phyloP scores from a whole-genome alignment of 345 rosid genomes.

The Eucalyptus marginata region DNA sequence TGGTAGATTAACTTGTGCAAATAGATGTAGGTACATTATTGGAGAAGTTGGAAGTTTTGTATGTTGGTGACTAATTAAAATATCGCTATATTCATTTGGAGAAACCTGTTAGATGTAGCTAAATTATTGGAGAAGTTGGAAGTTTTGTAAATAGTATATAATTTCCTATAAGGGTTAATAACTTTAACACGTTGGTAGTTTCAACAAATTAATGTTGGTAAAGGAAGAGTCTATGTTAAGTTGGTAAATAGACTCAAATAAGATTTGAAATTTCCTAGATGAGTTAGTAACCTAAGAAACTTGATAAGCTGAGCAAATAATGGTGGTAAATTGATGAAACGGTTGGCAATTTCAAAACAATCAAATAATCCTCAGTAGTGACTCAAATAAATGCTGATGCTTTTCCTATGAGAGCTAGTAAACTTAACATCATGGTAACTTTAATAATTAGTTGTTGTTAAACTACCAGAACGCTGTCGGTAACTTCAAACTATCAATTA shows the following conservation, averaged over 20 bases:
- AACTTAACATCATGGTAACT: neutral
- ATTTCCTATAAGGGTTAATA: neutral
- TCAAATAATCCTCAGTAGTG: neutral
- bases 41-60: neutral
- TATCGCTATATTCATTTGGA: no score
- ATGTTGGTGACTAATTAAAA: no score
- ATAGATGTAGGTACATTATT: neutral
- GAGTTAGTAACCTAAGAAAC: neutral
- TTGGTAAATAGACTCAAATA: neutral
- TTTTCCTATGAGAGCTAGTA: neutral
- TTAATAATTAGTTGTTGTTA: neutral
- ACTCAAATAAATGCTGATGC: neutral
- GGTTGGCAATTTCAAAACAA: neutral
- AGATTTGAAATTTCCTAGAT: neutral
- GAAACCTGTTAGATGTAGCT: no score
- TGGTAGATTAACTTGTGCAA: neutral
- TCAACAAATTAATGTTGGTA: neutral
- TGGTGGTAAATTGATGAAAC: neutral
- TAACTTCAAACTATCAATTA: neutral
- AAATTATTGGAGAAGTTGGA: neutral
- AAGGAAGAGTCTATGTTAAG: neutral
- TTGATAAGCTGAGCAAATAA: neutral
- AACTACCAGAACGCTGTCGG: neutral
- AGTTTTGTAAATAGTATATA: neutral
- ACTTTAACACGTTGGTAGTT: neutral